Conservation (phyloP, 768 basidiomycete genomes). For the Baorangia bicolor region DNA sequence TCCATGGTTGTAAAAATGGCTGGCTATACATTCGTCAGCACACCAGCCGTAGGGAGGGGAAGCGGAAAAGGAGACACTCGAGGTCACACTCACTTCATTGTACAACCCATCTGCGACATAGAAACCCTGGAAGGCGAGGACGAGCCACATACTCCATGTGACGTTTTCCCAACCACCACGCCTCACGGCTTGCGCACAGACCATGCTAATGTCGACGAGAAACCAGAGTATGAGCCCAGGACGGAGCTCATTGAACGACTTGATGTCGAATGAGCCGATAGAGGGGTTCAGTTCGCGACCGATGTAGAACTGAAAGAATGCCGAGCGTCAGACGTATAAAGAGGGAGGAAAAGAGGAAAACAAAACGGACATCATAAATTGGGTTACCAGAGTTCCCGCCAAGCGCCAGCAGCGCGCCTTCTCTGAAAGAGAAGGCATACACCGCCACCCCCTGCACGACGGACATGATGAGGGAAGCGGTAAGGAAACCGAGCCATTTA, state of each 20-base stretch:
- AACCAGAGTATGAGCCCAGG: constrained; percentile 82
- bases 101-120: constrained; percentile 87
- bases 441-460: constrained; percentile 68
- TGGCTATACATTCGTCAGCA: constrained; percentile 44
- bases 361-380: constrained; percentile 80
- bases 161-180: constrained; percentile 59
- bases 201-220: constrained; percentile 86
- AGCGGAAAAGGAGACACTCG: not conserved
- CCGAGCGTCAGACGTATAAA: not conserved
- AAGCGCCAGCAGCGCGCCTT: constrained; percentile 73
- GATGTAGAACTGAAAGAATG: constrained; percentile 72
- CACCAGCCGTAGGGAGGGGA: not conserved
- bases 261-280: constrained; percentile 73
- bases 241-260: constrained; percentile 52
- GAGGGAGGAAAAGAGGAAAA: not conserved
- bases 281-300: constrained; percentile 94
- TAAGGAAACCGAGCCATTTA: constrained; percentile 86
- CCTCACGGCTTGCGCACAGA: constrained; percentile 85
- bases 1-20: constrained; percentile 96
- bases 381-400: constrained; percentile 90
- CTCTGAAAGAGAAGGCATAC: constrained; percentile 68
- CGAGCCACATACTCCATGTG: constrained; percentile 92
- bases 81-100: constrained; percentile 69
- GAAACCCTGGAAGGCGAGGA: constrained; percentile 79
- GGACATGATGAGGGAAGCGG: constrained; percentile 80